Conservation (phyloP, 495 filamentous ascomycete species). For the Aspergillus mulundensis region DNA sequence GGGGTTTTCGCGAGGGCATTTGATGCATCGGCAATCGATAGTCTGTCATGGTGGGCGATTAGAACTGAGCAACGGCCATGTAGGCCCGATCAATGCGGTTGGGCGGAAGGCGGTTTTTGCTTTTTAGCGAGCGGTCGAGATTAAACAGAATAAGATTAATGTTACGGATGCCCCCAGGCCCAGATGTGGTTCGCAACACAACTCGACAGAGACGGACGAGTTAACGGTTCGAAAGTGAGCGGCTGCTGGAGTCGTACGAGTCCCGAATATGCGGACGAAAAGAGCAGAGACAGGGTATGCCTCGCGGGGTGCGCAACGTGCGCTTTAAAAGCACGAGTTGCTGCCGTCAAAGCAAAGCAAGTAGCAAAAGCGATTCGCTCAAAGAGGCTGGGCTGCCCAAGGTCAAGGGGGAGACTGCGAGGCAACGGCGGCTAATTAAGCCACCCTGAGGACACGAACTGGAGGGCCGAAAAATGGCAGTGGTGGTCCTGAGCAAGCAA, state of each 20-base stretch:
- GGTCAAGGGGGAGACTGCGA: neutral
- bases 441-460: neutral
- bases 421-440: slow-evolving; percentile 1
- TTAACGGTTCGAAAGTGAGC: neutral
- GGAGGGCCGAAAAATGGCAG: neutral
- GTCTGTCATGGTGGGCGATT: slow-evolving; percentile 40
- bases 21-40: slow-evolving; percentile 41
- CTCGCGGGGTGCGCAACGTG: slow-evolving; percentile 3
- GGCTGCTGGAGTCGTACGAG: slow-evolving; percentile 1
- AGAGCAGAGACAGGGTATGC: neutral
- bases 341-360: neutral
- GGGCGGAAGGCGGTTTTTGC: neutral
- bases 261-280: neutral
- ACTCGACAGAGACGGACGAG: neutral
- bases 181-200: neutral
- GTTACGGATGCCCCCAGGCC: neutral
- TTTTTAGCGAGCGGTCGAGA: neutral
- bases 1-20: slow-evolving; percentile 35
- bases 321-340: neutral
- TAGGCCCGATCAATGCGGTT: slow-evolving; percentile 9
- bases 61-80: slow-evolving; percentile 30
- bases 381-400: neutral
- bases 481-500: neutral
- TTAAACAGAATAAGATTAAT: neutral
- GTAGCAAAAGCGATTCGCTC: slow-evolving; percentile 2